These are phyloP conservation scores for Phytophthora agathidicida DNA, from an alignment of 352 stramenopile species.

Conservation along the genomic window DNA sequence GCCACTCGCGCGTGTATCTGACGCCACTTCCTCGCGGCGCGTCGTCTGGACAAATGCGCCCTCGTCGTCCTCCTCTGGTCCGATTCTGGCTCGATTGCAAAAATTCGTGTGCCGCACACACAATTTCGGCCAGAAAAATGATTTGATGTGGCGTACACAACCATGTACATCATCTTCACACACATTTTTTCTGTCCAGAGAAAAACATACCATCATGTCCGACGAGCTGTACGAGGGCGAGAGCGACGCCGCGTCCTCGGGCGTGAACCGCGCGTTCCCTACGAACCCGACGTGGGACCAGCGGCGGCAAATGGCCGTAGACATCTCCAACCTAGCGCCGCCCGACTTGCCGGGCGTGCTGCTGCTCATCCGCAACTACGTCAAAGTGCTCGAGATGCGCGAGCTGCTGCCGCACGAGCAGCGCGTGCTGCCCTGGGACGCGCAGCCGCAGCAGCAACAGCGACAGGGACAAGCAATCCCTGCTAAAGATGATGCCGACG, in stretches of 20 bases:
- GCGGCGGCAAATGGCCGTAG: conserved; percentile 56
- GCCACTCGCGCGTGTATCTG: conserved; percentile 4
- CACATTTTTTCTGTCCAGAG: no score
- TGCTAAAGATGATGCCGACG: not conserved
- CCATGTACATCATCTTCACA: no score
- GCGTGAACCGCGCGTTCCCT: conserved; percentile 20
- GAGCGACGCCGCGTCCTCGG: conserved; percentile 21
- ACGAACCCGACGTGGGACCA: conserved; percentile 72
- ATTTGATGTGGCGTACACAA: conserved; percentile 18
- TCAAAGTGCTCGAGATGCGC: conserved; percentile 35
- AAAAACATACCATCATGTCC: no score
- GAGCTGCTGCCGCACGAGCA: conserved; percentile 31
- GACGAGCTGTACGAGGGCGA: conserved; percentile 38
- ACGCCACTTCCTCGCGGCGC: no score
- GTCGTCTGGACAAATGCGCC: no score
- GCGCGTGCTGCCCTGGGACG: conserved; percentile 29
- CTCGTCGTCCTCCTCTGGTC: no score
- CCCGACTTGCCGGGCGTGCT: conserved; percentile 72
- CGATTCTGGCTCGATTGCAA: conserved; percentile 23
- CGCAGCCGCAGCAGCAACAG: conserved; percentile 9
- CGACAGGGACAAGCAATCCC: not conserved
- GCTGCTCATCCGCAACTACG: conserved; percentile 58
- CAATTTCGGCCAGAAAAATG: not conserved
- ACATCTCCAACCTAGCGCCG: conserved; percentile 74
- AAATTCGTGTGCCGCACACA: no score